phyloP scores from a whole-genome alignment of 2,329 filamentous ascomycete species.

The Raffaelea deltoideospora region DNA sequence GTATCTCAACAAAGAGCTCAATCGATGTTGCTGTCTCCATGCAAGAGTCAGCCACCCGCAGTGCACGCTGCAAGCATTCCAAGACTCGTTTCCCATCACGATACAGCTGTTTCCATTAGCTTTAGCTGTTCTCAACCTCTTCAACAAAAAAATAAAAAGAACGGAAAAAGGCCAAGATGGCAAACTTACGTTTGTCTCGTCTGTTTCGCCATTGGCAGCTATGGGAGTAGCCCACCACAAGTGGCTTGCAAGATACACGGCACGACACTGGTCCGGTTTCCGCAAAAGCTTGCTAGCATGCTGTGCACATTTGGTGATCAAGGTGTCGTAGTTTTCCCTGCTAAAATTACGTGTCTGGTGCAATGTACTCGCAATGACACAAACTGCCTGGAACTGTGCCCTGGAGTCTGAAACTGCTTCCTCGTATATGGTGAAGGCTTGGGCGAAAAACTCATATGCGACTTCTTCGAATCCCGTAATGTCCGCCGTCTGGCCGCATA shows the following conservation, averaged over 20 bases:
- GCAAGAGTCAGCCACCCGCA: constrained; percentile 92
- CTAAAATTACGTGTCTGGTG: constrained; percentile 83
- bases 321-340: constrained; percentile 94
- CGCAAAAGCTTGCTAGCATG: constrained; percentile 94
- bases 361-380: constrained; percentile 77
- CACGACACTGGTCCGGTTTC: constrained; percentile 94
- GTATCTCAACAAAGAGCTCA: constrained; percentile 93
- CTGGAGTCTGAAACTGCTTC: constrained; percentile 91
- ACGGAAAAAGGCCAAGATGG: constrained; percentile 4
- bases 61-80: constrained; percentile 86
- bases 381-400: constrained; percentile 95
- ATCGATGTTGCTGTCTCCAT: constrained; percentile 98
- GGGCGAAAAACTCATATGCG: constrained; percentile 94
- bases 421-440: constrained; percentile 96
- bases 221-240: constrained; percentile 95
- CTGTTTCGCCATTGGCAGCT: constrained; percentile 59
- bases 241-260: constrained; percentile 91
- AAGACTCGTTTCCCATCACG: constrained; percentile 94
- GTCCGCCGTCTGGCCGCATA: constrained; percentile 85
- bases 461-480: constrained; percentile 88
- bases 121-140: neutral
- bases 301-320: constrained; percentile 94
- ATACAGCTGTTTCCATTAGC: constrained; percentile 54
- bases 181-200: constrained; percentile 56
- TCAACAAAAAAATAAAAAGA: neutral